Base-by-base conservation (phyloP, 228 moss, liverwort and hornwort species). In the Sphagnum fallax region DNA sequence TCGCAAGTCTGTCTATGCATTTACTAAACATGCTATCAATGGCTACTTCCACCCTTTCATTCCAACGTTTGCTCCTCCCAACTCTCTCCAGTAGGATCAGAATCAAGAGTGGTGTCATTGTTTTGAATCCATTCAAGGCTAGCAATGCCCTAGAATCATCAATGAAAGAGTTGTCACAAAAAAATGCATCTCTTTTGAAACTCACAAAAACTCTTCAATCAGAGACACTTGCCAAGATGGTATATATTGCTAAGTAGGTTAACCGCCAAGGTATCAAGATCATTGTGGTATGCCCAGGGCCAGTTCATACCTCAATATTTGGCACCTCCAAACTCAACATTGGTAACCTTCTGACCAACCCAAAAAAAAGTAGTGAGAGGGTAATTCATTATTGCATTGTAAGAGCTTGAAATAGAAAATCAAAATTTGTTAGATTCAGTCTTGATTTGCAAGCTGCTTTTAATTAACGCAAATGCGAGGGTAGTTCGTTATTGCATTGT, bases 231-330 rank as follows among this genome's bases (percentile, higher is more conserved):
- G 32, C 32, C 1, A 8, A 64, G 52, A 47, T 48, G 1, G 52
- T 48, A 53, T 47, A 55, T 48, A 13, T 5, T 49, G 10, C 51
- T 53, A 8, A 63, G 65, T 75, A 82, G 82, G 76, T 94, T 13
- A 73, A 70, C 10, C 75, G 75, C 50, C 75, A 83, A 52, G 91
- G 94, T 9, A 80, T 94, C 70, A 88, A 89, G 66, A 85, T 94
- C 64, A 87, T 91, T 1, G 49, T 91, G 52, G 79, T 78, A 12
- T 94, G 94, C 76, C 89, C 89, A 60, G 94, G 94, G 59, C 93
- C 93, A 14, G 85, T 91, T 69, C 75, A 83, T 47, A 83, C 79
- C 0, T 6, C 79, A 48, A 75, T 70, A 52, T n/a, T 67, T 55
- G 2, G 53, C 8, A 4, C 12, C 53, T 55, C 12, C 32, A 32